Evolutionary conservation across 2,329 filamentous ascomycete species (phyloP).

Genomic region (Diaporthe vaccinii): DNA sequence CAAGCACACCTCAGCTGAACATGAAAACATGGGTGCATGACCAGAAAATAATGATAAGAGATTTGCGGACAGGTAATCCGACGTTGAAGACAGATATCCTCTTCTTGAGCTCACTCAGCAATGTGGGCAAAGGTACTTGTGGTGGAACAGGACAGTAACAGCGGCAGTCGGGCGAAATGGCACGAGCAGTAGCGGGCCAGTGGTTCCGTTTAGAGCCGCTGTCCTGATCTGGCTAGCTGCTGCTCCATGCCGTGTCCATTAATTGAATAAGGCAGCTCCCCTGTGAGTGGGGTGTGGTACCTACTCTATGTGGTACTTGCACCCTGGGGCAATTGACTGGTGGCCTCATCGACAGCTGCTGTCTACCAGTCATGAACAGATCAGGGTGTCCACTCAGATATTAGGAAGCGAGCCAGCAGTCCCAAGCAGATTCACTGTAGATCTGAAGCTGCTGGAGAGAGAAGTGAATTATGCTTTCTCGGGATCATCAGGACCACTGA

Average conservation of each 20-base stretch:
- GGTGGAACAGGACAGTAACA: background rate
- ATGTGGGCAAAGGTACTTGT: background rate
- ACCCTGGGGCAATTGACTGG: background rate
- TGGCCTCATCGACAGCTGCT: slow-evolving; percentile 23
- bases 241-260: background rate
- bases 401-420: background rate
- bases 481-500: too few species aligned
- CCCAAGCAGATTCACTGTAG: background rate
- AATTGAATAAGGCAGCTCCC: background rate
- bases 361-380: background rate
- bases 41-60: background rate
- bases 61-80: background rate
- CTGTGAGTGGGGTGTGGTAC: slow-evolving; percentile 2
- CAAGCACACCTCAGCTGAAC: background rate
- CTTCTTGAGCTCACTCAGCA: slow-evolving; percentile 1
- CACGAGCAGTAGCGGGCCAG: slow-evolving; percentile 26
- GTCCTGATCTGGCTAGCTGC: slow-evolving; percentile 28
- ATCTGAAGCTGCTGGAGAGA: background rate
- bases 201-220: slow-evolving; percentile 31
- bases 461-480: background rate
- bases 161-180: slow-evolving; percentile 21
- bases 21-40: background rate
- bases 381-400: background rate
- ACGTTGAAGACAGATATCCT: slow-evolving; percentile 27
- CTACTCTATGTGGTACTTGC: slow-evolving; percentile 14